Evolutionary conservation across 108 stramenopile genomes (phyloP), one percentile per base, ranked within the genome.

Genomic region (Nitzschia palea): DNA sequence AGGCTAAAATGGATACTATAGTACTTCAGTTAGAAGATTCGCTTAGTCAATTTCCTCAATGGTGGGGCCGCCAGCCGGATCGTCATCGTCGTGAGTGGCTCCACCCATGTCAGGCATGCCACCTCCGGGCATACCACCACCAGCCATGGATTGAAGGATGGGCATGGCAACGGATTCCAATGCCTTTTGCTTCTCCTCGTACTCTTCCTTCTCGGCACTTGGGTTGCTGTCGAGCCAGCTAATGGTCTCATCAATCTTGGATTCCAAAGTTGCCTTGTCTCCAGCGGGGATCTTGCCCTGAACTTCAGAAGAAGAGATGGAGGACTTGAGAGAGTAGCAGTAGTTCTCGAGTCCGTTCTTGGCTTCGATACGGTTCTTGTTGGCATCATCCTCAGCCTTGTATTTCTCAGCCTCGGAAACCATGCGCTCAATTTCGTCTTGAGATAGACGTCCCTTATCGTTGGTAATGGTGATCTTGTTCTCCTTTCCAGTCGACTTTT

Each of bases 401-500:
- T 96, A 98, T 54, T 91, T 78, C 89, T 99, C 98, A 36, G 97
- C 98, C 78, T 99, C 98, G 51, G 92, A 82, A 47, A 99, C 97
- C 95, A 99, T 97, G 83, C 97, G 89, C 71, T 99, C 97, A 78
- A 99, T 98, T 77, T 99, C 98, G 20, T 98, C 98, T 66, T 97
- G 94, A 65, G 93, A 95, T 23, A 99, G 85, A 76, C 97, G 96
- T 42, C 97, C 96, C 93, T 99, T 99, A 80, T 99, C 98, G 87
- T 99, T 99, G 77, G 95, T 99, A 83, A 99, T 99, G 81, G 98
- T 99, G 77, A 99, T 99, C 91, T 99, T 98, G 79, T 99, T 83
- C 76, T 97, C 98, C 93, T 99, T 99, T 59, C 98, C 98, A 42
- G 98, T 99, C 33, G 94, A 95, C 90, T 99, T 99, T 81, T 99